These are phyloP conservation scores for Aureobasidium sp. DNA, from an alignment of 2,329 filamentous ascomycete species.

Conservation along the genomic window DNA sequence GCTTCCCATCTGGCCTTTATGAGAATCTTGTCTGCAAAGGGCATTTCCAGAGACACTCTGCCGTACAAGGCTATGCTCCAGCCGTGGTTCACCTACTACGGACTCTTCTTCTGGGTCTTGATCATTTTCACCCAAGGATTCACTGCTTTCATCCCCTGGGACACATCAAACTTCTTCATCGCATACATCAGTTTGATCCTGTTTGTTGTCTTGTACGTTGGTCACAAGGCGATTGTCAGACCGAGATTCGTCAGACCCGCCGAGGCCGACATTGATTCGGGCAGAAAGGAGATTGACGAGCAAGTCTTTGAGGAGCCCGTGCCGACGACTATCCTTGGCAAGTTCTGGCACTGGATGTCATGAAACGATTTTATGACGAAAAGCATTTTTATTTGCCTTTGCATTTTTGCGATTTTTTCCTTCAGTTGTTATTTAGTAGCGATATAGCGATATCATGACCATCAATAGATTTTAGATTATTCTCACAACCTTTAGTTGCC, in stretches of 20 bases:
- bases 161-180: constrained; percentile 62
- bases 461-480: background rate
- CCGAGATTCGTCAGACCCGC: constrained; percentile 31
- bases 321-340: constrained; percentile 4
- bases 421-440: background rate
- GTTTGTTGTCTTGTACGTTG: constrained; percentile 59
- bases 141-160: constrained; percentile 48
- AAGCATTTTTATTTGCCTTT: background rate
- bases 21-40: constrained; percentile 59
- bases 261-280: constrained; percentile 36
- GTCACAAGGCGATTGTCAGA: constrained; percentile 60
- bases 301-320: constrained; percentile 14
- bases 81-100: constrained; percentile 55
- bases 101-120: constrained; percentile 50
- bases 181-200: constrained; percentile 63
- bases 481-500: background rate
- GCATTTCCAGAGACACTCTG: constrained; percentile 54
- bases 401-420: background rate
- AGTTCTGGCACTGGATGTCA: constrained; percentile 1
- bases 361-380: background rate
- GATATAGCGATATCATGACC: background rate
- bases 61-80: constrained; percentile 62
- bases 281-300: constrained; percentile 30
- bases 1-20: constrained; percentile 60
- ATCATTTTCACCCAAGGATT: constrained; percentile 41